A percentile compares a stretch with the other conserved stretches of the same genome.
phyloP scores from a whole-genome alignment of 192 early-diverging fungal species.

The Rhizoclosmatium sp. region DNA sequence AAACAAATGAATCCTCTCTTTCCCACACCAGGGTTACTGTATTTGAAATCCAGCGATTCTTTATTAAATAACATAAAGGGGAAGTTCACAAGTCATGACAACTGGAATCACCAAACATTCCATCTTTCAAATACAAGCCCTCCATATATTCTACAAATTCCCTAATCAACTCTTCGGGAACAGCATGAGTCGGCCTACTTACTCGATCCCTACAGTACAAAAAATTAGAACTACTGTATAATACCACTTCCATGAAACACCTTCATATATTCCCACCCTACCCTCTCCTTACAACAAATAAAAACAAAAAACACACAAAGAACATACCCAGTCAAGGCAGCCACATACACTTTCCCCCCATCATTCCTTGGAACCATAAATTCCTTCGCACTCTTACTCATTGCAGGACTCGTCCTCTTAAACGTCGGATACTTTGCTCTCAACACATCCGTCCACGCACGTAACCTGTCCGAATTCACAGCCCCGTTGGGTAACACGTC shows the following conservation, averaged over 20 bases:
- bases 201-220: slow-evolving; percentile 5
- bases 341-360: not conserved
- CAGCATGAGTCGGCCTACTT: slow-evolving; percentile 13
- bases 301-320: slow-evolving; percentile 9
- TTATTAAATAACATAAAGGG: no score
- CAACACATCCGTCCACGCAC: slow-evolving; percentile 27
- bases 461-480: not conserved
- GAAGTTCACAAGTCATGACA: slow-evolving; percentile 19
- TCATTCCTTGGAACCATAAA: not conserved
- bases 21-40: no score
- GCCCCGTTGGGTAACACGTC: not conserved
- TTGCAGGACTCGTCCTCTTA: slow-evolving; percentile 15
- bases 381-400: slow-evolving; percentile 21
- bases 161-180: slow-evolving; percentile 5
- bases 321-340: not conserved
- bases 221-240: not conserved
- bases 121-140: not conserved
- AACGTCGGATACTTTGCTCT: slow-evolving; percentile 24
- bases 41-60: no score
- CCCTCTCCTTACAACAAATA: not conserved
- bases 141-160: slow-evolving; percentile 23
- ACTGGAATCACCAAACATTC: slow-evolving; percentile 15
- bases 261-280: no score
- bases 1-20: no score
- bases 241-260: not conserved